Evolutionary conservation across 257 asterid species (phyloP).

Genomic region (Nicotiana benthamiana): DNA sequence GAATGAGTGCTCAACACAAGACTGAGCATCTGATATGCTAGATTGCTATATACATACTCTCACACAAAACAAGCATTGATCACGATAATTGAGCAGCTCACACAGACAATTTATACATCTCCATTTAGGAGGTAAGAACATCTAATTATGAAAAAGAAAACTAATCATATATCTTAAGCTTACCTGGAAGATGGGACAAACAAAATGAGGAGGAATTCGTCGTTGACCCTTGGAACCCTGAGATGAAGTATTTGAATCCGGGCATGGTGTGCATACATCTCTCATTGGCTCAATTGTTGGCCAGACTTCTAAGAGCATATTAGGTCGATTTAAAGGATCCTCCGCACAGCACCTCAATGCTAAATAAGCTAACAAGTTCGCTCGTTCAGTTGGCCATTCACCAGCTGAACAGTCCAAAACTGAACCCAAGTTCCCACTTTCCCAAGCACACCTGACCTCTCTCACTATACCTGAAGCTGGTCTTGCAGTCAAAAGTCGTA

Average conservation of each 20-base stretch:
- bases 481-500: conserved; percentile 62
- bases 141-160: neutral
- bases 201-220: conserved; percentile 65
- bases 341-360: conserved; percentile 68
- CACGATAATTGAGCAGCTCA: neutral
- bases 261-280: conserved; percentile 26
- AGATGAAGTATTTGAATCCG: conserved; percentile 23
- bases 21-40: neutral
- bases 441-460: conserved; percentile 64
- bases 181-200: conserved; percentile 92
- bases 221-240: conserved; percentile 35
- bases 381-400: conserved; percentile 68
- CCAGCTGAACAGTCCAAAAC: conserved; percentile 72
- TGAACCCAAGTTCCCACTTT: conserved; percentile 42
- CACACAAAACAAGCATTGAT: neutral
- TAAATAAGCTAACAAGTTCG: conserved; percentile 41
- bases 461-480: conserved; percentile 44
- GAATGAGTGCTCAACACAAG: neutral
- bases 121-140: neutral
- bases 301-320: conserved; percentile 53
- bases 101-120: neutral
- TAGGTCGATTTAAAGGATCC: conserved; percentile 42
- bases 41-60: neutral
- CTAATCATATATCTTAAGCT: neutral
- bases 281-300: conserved; percentile 50